Conservation (phyloP, 768 basidiomycete species). For the Cyclocybe cylindracea region DNA sequence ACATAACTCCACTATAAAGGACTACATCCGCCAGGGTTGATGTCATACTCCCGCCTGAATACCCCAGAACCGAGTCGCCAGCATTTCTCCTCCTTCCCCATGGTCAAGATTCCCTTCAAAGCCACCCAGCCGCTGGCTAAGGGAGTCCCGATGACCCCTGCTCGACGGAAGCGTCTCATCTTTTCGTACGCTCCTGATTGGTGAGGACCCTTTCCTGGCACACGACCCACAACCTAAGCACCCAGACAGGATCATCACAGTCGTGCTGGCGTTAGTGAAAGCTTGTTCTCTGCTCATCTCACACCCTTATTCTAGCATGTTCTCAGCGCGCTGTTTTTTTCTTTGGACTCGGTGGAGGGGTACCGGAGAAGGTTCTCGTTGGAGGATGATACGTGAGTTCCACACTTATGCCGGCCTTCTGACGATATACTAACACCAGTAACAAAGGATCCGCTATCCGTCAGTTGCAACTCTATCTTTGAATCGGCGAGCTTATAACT, state of each 20-base stretch:
- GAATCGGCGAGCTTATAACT: background rate
- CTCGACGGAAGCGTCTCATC: slow-evolving; percentile 44
- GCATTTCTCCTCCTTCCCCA: slow-evolving; percentile 14
- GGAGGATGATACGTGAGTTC: slow-evolving; percentile 69
- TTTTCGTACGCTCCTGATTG: slow-evolving; percentile 77
- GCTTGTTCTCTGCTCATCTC: background rate
- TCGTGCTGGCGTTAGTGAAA: slow-evolving; percentile 59
- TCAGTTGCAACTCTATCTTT: slow-evolving; percentile 23
- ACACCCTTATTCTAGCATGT: background rate
- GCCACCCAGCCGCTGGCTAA: slow-evolving; percentile 12
- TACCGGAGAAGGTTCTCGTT: slow-evolving; percentile 81
- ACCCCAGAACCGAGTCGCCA: slow-evolving; percentile 12
- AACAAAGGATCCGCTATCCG: slow-evolving; percentile 40
- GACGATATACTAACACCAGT: slow-evolving; percentile 15
- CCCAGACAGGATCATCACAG: slow-evolving; percentile 62
- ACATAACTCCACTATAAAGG: background rate
- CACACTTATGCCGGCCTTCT: background rate
- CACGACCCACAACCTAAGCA: slow-evolving; percentile 3
- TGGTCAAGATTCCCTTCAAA: slow-evolving; percentile 27
- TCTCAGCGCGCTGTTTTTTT: slow-evolving; percentile 59
- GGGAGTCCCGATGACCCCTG: slow-evolving; percentile 26
- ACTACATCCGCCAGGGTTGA: slow-evolving; percentile 7
- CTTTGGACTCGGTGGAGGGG: slow-evolving; percentile 65
- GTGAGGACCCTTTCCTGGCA: slow-evolving; percentile 37
- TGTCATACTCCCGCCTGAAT: slow-evolving; percentile 32